Conservation (phyloP, 2,329 filamentous ascomycete species). For the Fusarium brevicatenulatum region DNA sequence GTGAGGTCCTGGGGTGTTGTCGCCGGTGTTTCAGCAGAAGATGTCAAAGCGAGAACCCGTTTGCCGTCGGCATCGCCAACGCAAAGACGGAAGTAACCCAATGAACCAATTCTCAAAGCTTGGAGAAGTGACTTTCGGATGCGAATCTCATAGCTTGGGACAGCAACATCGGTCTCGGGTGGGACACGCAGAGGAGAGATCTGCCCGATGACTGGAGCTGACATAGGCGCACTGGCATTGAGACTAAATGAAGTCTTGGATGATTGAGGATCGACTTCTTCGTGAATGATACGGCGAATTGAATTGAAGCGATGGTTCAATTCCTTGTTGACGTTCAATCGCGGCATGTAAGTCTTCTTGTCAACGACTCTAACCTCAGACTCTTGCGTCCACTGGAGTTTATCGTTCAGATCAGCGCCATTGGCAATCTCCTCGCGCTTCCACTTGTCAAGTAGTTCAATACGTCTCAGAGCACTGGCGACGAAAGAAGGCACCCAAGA, state of each 20-base stretch:
- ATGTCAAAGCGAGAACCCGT: not conserved
- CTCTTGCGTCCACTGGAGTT: slow-evolving; percentile 1
- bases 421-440: slow-evolving; percentile 4
- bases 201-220: not conserved
- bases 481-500: not conserved
- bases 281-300: not conserved
- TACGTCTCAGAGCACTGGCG: not conserved
- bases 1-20: not conserved
- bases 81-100: not conserved
- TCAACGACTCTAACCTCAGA: not conserved
- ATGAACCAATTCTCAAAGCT: not conserved
- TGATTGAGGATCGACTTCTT: not conserved
- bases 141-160: not conserved
- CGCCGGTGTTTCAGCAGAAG: not conserved
- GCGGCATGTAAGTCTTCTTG: not conserved
- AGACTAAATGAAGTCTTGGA: not conserved
- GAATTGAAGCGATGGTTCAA: slow-evolving; percentile 3
- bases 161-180: not conserved
- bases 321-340: not conserved
- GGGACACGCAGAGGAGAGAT: not conserved
- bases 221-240: not conserved
- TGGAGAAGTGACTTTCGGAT: not conserved
- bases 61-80: not conserved
- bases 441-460: not conserved
- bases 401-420: not conserved